Evolutionary conservation across 1,284 basidiomycete genomes (phyloP), one percentile per base, ranked within the genome.

Genomic region (Ganoderma meredithae): DNA sequence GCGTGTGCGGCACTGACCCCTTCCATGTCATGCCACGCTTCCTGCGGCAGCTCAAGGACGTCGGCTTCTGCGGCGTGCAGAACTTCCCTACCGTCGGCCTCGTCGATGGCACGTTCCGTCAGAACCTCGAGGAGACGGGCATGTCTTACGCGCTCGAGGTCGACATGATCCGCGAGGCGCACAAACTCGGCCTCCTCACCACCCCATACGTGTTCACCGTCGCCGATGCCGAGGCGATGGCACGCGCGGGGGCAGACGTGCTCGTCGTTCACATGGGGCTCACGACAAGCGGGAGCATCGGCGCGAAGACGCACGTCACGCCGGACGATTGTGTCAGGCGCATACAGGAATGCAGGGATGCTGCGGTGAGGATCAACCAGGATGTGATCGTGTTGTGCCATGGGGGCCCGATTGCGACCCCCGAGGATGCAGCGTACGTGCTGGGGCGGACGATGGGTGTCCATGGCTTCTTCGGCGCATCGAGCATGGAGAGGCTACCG

Each of bases 241-340:
- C 71, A 17, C 69, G 63, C 15, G 74, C 70, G 22, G 74, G 74
- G 27, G 72, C 74, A 41, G 74, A 75, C 63, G 72, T 74, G 27
- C 64, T 75, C n/a, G 72, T 75, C 43, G 74, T 75, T n/a, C 74
- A 75, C 39, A 74, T 74, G 74, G 74, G 74, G n/a, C 65, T 75
- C 22, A 74, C 74, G 33, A 75, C 74, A 49, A 69, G 71, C 39
- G 74, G 74, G 33, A 75, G 74, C 69, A 75, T 75, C 66, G 72
- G 72, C 4, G 74, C 74, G 52, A 52, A 63, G 62, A 75, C 74
- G 41, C 61, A 64, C 40, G 71, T 74, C n/a, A 74, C 72, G n/a
- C 65, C 74, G 49, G 71, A 75, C 47, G 72, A 74, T 43, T 72
- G 72, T 55, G 72, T 75, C 44, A 25, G 44, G 60, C 66, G 70